Base-by-base conservation (phyloP, 805 yeast genomes). In the Pichia nakasei region DNA sequence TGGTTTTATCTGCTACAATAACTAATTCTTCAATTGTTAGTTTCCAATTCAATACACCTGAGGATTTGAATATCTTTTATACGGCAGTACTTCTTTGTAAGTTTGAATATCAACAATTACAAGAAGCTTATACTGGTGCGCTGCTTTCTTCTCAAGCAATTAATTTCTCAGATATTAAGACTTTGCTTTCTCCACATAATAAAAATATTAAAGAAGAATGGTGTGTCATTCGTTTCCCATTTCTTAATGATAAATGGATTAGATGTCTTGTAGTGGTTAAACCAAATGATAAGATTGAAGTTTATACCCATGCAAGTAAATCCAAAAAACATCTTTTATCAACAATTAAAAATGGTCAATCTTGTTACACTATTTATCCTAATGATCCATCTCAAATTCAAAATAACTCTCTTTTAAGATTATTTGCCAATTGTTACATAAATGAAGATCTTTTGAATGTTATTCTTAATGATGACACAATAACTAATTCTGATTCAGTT, bases 61-160 rank as follows among this genome's bases (percentile, higher is more conserved):
- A 53, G 15, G 63, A 61, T 22, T 44, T 61, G 26, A 57, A 59
- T 33, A 47, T 48, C 27, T 58, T 63, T 42, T 62, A 75, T 18
- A 62, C 78, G 1, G 73, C 79, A 3, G 57, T 80, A 31, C 62
- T 70, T 40, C 57, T 80, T 38, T 61, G 81, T n/a, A 74, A 71
- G 49, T 80, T 65, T 54, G 87, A 80, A 58, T 72, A 65, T 51
- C 67, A 69, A 18, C 70, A 74, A 39, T 63, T 80, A 42, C 78
- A 75, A 53, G 82, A 79, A 59, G 71, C 79, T 19, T 80, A 73
- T 54, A 79, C 85, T 0, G 87, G 84, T 7, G 82, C 79, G 3
- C 60, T 80, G 29, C 58, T 80, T 29, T 74, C 82, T 9, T 60
- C 75, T 9, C 78, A 75, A 50, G 86, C 82, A 1, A 66, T 77